Base-by-base conservation (phyloP, 2,329 filamentous ascomycete species). In the Nannizziopsis arthrosporioides region DNA sequence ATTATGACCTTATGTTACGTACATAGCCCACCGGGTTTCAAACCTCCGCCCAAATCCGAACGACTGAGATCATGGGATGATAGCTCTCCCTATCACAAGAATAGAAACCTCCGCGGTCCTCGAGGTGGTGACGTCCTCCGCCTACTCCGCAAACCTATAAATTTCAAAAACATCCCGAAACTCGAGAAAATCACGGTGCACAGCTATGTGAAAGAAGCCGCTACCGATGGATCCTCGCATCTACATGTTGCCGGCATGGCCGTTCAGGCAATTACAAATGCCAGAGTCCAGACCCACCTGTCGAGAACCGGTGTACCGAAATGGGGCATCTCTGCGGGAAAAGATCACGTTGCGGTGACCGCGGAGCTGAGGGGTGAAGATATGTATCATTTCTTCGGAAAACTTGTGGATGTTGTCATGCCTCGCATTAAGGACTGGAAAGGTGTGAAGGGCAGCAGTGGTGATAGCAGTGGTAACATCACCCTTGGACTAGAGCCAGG, bases 361-460 rank as follows among this genome's bases (percentile, higher is more conserved):
- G 81, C 79, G 43, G 82, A 85, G 19, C 69, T 98, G 53, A 73
- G 75, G 48, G 87, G 86, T 27, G 83, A 92, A 63, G 77, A 82
- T 51, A 92, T 93, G 59, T 85, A 86, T 54, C 83, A 95, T 64
- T 95, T 98, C 65, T 63, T 98, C 39, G 84, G 90, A 60, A 94
- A 94, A 71, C 73, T 88, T 56, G 74, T 96, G 48, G 87, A 94
- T 63, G 73, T 96, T 7, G 89, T 98, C 5, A 75, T 96, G 63
- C 92, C 92, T 35, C 85, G 82, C 61, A 93, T 98, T 68, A 98
- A 96, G 74, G 92, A 98, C 58, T 98, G 87, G 84, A 79, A 78
- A 48, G 92, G 92, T 51, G 73, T 85, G n/a, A 77, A 77, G 57
- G 81, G 80, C 42, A 77, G 72, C 38, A 85, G 85, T 35, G 92